Conservation (phyloP, 2,329 filamentous ascomycete genomes). For the Fusarium longipes region DNA sequence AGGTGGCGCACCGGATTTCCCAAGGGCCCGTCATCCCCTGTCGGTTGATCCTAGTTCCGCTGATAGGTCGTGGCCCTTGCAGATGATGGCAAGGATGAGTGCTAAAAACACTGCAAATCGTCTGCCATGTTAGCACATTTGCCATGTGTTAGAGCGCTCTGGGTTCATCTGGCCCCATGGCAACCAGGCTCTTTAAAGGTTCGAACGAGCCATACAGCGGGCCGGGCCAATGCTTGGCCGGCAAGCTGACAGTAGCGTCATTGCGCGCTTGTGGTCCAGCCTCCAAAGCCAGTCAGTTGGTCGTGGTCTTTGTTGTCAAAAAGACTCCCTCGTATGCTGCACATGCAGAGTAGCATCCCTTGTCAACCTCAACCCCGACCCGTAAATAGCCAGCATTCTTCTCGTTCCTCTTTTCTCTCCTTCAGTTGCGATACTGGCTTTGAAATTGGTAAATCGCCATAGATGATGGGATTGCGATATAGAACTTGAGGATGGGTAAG, state of each 20-base stretch:
- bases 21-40: constrained; percentile 37
- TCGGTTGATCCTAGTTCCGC: constrained; percentile 29
- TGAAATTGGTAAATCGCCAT: constrained; percentile 30
- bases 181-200: constrained; percentile 23
- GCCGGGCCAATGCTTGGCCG: constrained; percentile 38
- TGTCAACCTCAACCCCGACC: constrained; percentile 25
- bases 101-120: constrained; percentile 35
- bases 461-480: constrained; percentile 50
- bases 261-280: constrained; percentile 33
- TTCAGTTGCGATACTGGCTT: constrained; percentile 29
- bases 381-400: constrained; percentile 24
- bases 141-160: constrained; percentile 35
- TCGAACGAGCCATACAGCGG: constrained; percentile 27
- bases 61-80: constrained; percentile 47
- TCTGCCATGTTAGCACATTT: constrained; percentile 29
- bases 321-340: constrained; percentile 37
- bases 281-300: constrained; percentile 30
- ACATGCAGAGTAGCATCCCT: constrained; percentile 35
- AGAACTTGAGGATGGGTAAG: constrained; percentile 53
- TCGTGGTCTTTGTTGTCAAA: constrained; percentile 34
- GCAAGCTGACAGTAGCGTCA: constrained; percentile 38
- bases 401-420: constrained; percentile 10
- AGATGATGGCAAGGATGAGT: constrained; percentile 43
- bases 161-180: constrained; percentile 32
- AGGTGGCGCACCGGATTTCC: constrained; percentile 36